phyloP scores from a whole-genome alignment of 2,329 filamentous ascomycete genomes.

The Pestalotiopsis fici region DNA sequence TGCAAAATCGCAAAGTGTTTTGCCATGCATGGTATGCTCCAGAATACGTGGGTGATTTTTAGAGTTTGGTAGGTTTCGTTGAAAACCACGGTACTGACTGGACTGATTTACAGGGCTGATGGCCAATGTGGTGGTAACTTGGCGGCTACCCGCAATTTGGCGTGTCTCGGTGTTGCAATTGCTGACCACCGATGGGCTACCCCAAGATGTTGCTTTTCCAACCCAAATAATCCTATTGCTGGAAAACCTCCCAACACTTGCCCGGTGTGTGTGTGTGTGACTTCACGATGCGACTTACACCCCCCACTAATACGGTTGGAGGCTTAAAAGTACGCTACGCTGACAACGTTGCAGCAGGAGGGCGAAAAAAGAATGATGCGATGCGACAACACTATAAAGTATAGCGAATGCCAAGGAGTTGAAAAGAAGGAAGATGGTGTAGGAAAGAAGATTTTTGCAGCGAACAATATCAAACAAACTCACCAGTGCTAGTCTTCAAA shows the following conservation, averaged over 20 bases:
- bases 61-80: background rate
- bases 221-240: background rate
- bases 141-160: background rate
- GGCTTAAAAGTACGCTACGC: background rate
- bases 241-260: background rate
- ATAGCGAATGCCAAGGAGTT: slow-evolving; percentile 11
- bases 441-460: background rate
- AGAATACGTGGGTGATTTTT: background rate
- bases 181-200: background rate
- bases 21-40: background rate
- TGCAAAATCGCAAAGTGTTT: background rate
- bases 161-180: background rate
- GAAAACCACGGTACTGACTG: background rate
- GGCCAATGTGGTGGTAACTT: background rate
- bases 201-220: background rate
- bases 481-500: slow-evolving; percentile 61
- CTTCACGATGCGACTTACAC: slow-evolving; percentile 17
- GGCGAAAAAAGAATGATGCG: background rate
- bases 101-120: background rate
- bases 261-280: too few relatives aligned
- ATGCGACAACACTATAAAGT: slow-evolving; percentile 17
- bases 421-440: slow-evolving; percentile 12
- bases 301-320: slow-evolving; percentile 12
- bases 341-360: slow-evolving; percentile 1
- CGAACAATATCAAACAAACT: slow-evolving; percentile 29